Evolutionary conservation across 306 rosid species (phyloP), one percentile per base, ranked within the genome.

Genomic region (Acacia acuminata): DNA sequence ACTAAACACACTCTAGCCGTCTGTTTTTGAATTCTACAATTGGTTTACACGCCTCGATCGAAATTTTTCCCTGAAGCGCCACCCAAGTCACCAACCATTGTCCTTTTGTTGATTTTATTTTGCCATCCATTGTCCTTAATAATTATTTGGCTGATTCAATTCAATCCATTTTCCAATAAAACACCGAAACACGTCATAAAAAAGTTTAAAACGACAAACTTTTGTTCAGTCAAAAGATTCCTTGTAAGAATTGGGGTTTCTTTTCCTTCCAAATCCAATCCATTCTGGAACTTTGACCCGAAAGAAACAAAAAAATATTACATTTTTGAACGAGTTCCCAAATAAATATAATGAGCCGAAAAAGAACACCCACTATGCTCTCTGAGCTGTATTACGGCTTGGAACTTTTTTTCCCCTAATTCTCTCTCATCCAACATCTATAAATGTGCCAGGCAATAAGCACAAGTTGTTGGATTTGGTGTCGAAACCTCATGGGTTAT

Each of bases 171-270:
- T n/a, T 30, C 27, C 48, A 40, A 20, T 1, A 63, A 63, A 64
- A 64, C 70, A 13, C n/a, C 12, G 36, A 30, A 30, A 17, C 69
- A 47, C 13, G 2, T 61, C 36, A 58, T 27, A 78, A 51, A 6
- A 38, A 38, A 38, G 42, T 38, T 38, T 1, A 38, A 38, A 72
- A 68, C 14, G 68, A 66, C 63, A 73, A 43, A 44, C 76, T 81
- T n/a, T 19, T 43, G 30, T 3, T 36, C 13, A 19, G 89, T 88
- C 88, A 85, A 90, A 38, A 79, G 83, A 81, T 85, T 84, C 71
- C 45, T 17, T 30, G 0, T 34, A 3, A 14, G 55, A 22, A 5
- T 22, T 76, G 55, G 43, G 17, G 71, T 60, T 70, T 73, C 84
- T 83, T 88, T 38, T 78, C 13, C 17, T 6, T 22, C 48, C 38